Base-by-base conservation (phyloP, 345 rosid genomes). In the Sonneratia alba region DNA sequence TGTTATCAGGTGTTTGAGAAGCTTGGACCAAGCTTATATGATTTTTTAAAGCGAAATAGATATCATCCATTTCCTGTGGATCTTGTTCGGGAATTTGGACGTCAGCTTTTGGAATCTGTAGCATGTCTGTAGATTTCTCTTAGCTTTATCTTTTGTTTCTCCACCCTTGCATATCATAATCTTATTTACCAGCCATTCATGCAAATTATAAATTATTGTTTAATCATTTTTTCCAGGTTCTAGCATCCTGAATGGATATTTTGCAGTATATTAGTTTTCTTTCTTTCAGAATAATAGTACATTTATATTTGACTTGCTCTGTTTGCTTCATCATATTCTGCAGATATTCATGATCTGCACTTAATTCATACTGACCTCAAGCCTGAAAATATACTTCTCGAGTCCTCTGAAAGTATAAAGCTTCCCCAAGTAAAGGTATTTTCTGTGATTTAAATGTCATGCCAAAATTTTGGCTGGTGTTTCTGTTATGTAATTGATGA, bases 21-120 rank as follows among this genome's bases (percentile, higher is more conserved):
- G 91, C 93, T 88, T 78, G 93, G 93, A 70, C 93, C 91, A 79
- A 88, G 91, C 83, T 78, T 88, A 72, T 87, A 86, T 49, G 89
- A 88, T 83, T 87, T 88, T 84, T 87, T 88, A 76, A 78, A 77
- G 72, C 87, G 87, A 84, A 88, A 88, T 80, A 85, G 81, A 81
- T 88, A 87, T 80, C 85, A 83, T 79, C 80, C 88, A 59, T 87
- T 84, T 81, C 88, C 91, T 15, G 87, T 87, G 79, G 89, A 87
- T 82, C 93, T 87, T 82, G 91, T 85, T 66, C 86, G 88, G 24
- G 91, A 88, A 72, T 85, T 88, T 79, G 91, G 93, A 79, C 81
- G 88, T 72, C 91, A 88, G 77, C 82, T 88, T 68, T 87, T 87
- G 88, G 93, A 88, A 78, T 88, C 87, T 79, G 88, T 87, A 81